Percentiles rank a stretch among this genome's conserved stretches.
These are phyloP conservation scores for Calonectria pseudoturangicola DNA, from an alignment of 2,329 filamentous ascomycete species.

Conservation along the genomic window DNA sequence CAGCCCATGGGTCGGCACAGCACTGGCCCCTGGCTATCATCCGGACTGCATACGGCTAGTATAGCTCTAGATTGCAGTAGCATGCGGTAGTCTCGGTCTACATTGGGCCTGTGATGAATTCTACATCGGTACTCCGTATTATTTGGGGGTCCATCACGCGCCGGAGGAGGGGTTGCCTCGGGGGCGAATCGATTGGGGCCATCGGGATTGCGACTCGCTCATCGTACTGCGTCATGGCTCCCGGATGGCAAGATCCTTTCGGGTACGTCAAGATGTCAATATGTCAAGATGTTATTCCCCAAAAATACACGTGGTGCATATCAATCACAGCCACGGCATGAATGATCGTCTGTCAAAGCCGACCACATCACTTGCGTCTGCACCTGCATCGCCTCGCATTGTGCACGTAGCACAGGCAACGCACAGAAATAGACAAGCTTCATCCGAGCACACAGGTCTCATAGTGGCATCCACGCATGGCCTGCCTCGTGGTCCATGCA, in stretches of 20 bases:
- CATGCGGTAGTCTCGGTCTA: constrained; percentile 29
- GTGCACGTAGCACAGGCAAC: background rate
- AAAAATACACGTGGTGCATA: constrained; percentile 22
- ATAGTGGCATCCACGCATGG: constrained; percentile 10
- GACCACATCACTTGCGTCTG: constrained; percentile 32
- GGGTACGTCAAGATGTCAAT: background rate
- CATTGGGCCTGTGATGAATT: constrained; percentile 13
- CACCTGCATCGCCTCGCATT: constrained; percentile 7
- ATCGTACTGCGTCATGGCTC: constrained; percentile 30
- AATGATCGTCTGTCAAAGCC: constrained; percentile 2
- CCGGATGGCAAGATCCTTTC: constrained; percentile 26
- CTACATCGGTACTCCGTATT: constrained; percentile 20
- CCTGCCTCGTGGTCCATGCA: constrained; percentile 30
- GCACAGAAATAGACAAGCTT: constrained; percentile 7
- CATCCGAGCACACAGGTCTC: constrained; percentile 14
- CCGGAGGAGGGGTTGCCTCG: constrained; percentile 23
- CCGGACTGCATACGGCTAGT: constrained; percentile 34
- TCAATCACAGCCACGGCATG: constrained; percentile 16
- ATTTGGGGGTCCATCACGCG: constrained; percentile 36
- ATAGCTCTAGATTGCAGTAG: constrained; percentile 21
- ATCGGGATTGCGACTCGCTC: constrained; percentile 28
- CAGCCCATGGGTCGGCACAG: constrained; percentile 23
- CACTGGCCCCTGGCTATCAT: constrained; percentile 33
- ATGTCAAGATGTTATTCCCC: constrained; percentile 11
- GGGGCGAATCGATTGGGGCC: background rate